phyloP scores from a whole-genome alignment of 2,329 filamentous ascomycete species.

The Lizonia empirigonia region DNA sequence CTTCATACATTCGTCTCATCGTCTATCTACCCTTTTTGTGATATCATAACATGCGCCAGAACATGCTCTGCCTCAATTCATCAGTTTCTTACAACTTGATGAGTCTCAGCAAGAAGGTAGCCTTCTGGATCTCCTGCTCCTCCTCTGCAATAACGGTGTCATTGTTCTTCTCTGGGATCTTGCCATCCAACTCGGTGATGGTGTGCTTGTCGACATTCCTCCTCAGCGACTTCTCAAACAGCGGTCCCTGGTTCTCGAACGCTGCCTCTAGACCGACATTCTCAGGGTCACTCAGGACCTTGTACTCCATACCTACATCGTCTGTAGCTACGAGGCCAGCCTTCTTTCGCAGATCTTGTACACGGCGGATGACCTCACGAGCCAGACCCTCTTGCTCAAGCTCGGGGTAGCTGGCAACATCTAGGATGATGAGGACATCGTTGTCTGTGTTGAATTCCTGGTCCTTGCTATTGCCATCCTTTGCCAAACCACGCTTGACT shows the following conservation, averaged over 20 bases:
- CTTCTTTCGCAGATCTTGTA: slow-evolving; percentile 93
- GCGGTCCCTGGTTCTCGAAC: slow-evolving; percentile 69
- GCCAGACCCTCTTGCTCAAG: slow-evolving; percentile 87
- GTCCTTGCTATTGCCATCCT: slow-evolving; percentile 71
- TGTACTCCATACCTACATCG: slow-evolving; percentile 94
- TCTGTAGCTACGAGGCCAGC: slow-evolving; percentile 89
- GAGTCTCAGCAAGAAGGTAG: slow-evolving; percentile 77
- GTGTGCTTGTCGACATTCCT: slow-evolving; percentile 75
- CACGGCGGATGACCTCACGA: slow-evolving; percentile 88
- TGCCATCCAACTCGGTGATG: slow-evolving; percentile 64
- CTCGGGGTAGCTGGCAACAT: slow-evolving; percentile 80
- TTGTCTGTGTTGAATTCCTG: slow-evolving; percentile 88
- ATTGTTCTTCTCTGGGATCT: slow-evolving; percentile 57
- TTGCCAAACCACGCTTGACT: slow-evolving; percentile 78
- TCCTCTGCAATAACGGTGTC: slow-evolving; percentile 75
- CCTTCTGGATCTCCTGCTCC: slow-evolving; percentile 84
- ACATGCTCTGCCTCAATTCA: not conserved
- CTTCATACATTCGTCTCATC: slow-evolving; percentile 21
- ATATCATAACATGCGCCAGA: slow-evolving; percentile 18
- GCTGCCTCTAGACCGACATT: slow-evolving; percentile 72
- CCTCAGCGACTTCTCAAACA: slow-evolving; percentile 78
- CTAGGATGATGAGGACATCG: slow-evolving; percentile 90
- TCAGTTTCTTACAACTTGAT: slow-evolving; percentile 65
- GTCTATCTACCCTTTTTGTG: slow-evolving; percentile 22
- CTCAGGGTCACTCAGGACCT: slow-evolving; percentile 78